Evolutionary conservation across 2,329 filamentous ascomycete genomes (phyloP).

Genomic region (Penicillium sp.): DNA sequence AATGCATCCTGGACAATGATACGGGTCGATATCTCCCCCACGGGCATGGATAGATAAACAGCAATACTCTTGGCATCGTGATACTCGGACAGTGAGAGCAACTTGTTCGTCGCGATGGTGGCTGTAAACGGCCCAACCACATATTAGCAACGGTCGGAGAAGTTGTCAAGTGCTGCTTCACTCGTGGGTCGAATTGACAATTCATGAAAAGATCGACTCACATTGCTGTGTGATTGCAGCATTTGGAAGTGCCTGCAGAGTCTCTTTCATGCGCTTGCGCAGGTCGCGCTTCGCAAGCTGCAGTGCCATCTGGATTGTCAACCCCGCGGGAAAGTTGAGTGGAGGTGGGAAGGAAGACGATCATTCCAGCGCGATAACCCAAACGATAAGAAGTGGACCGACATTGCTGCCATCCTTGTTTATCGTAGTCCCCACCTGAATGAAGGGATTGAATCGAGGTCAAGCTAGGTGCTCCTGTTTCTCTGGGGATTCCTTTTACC

Average conservation of each 20-base stretch:
- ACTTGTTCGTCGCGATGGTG: conserved; percentile 54
- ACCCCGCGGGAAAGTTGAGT: conserved; percentile 12
- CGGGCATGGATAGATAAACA: conserved; percentile 89
- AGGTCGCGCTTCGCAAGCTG: conserved; percentile 70
- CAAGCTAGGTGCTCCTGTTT: background rate
- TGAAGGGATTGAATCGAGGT: conserved; percentile 13
- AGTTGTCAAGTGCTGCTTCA: background rate
- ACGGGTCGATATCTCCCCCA: conserved; percentile 77
- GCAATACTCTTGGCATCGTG: conserved; percentile 67
- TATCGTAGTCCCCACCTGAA: conserved; percentile 14
- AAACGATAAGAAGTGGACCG: conserved; percentile 16
- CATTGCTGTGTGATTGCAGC: conserved; percentile 64
- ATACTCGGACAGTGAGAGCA: conserved; percentile 68
- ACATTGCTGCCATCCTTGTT: conserved; percentile 14
- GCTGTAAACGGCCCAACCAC: conserved; percentile 44
- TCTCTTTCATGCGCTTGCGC: conserved; percentile 62
- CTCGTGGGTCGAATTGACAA: background rate
- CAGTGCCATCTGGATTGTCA: conserved; percentile 47
- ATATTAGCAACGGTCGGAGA: background rate
- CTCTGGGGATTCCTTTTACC: background rate
- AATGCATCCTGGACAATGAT: conserved; percentile 78
- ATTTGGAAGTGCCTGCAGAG: conserved; percentile 56
- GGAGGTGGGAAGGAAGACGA: conserved; percentile 1
- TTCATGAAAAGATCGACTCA: conserved; percentile 38
- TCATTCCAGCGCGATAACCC: conserved; percentile 14